A percentile compares a stretch with the other conserved stretches of the same genome.
Conservation (phyloP, 345 rosid genomes). For the Reutealis trisperma region DNA sequence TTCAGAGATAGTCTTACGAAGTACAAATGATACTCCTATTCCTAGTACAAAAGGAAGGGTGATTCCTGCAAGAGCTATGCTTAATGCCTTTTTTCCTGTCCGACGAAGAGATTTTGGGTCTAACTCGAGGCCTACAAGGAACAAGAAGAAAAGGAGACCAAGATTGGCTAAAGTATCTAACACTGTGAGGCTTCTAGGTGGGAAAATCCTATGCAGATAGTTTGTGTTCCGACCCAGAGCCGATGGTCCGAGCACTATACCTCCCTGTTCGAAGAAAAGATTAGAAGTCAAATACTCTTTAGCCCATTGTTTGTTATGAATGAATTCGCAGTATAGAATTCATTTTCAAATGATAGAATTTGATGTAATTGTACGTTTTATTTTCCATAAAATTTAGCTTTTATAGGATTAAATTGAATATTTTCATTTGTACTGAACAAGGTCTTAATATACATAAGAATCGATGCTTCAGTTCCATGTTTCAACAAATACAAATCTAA, state of each 20-base stretch:
- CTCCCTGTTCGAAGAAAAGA: conserved; percentile 46
- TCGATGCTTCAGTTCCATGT: neutral
- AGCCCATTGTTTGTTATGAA: too few relatives aligned
- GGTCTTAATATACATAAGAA: too few relatives aligned
- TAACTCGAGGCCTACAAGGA: conserved; percentile 70
- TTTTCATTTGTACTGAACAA: too few relatives aligned
- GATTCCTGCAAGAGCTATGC: conserved; percentile 72
- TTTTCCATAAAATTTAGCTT: too few relatives aligned
- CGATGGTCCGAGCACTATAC: conserved; percentile 76
- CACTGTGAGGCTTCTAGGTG: conserved; percentile 57
- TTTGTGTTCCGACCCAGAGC: conserved; percentile 59
- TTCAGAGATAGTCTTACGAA: conserved; percentile 42
- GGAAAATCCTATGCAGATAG: conserved; percentile 52
- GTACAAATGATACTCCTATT: conserved; percentile 59
- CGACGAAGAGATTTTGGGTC: conserved; percentile 53
- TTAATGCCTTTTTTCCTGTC: conserved; percentile 56
- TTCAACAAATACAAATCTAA: too few relatives aligned
- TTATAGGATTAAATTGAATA: too few relatives aligned
- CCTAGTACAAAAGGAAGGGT: conserved; percentile 61
- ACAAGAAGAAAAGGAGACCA: conserved; percentile 77
- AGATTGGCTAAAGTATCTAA: conserved; percentile 76
- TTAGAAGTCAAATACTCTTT: neutral
- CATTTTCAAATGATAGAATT: too few relatives aligned
- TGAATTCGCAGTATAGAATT: too few relatives aligned
- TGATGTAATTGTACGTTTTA: too few relatives aligned